Conservation (phyloP, 2,329 filamentous ascomycete species). For the Xylaria sp. region DNA sequence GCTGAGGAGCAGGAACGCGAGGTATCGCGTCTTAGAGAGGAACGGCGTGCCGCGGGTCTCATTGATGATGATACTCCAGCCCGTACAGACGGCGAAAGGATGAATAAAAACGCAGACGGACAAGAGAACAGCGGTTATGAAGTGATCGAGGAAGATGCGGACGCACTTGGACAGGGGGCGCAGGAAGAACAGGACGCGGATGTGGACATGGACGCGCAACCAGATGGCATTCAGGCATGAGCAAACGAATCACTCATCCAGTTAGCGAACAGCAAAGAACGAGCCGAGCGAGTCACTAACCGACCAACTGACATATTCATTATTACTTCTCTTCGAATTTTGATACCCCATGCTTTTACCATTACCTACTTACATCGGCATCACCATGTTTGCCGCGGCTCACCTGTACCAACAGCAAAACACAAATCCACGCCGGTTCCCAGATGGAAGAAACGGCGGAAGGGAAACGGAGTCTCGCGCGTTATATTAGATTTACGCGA, state of each 20-base stretch:
- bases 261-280: background rate
- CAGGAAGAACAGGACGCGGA: background rate
- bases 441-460: background rate
- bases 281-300: background rate
- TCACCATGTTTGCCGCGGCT: background rate
- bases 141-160: slow-evolving; percentile 28
- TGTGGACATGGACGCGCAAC: slow-evolving; percentile 1
- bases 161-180: slow-evolving; percentile 14
- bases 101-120: slow-evolving; percentile 21
- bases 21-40: slow-evolving; percentile 51
- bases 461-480: background rate
- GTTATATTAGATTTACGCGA: too few relatives aligned
- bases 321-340: slow-evolving; percentile 24
- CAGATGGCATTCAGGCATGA: slow-evolving; percentile 11
- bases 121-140: slow-evolving; percentile 13
- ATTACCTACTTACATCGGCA: background rate
- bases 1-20: slow-evolving; percentile 53
- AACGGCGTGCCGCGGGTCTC: slow-evolving; percentile 43
- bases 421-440: background rate
- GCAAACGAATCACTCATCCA: background rate
- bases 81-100: slow-evolving; percentile 50
- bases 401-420: background rate
- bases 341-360: slow-evolving; percentile 38
- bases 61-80: slow-evolving; percentile 46
- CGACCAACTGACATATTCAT: background rate